Evolutionary conservation across 495 filamentous ascomycete species (phyloP), one percentile per base, ranked within the genome.

Genomic region (Chaetomidium leptoderma): DNA sequence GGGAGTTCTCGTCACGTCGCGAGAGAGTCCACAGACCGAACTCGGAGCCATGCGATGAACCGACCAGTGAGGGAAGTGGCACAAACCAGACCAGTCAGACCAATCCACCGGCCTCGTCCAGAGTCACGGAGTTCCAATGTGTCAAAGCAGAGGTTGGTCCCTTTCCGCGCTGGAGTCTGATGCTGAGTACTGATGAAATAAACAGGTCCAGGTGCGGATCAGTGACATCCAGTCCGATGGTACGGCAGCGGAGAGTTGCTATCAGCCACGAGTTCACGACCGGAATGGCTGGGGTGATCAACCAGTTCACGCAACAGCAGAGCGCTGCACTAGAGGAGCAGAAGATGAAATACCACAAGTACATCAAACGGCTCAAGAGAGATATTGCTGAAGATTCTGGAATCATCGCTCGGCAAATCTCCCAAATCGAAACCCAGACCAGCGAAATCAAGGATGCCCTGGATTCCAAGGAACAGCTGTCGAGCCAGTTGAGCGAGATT

Each of bases 381-480:
- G 46, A 63, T 1, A 54, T 66, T 19, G 26, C 50, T 0, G 32
- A 59, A 10, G 56, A 30, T 27, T 48, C 40, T 3, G 53, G 36
- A 0, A 33, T 27, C 14, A 33, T 48, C 5, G 48, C 42, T 19
- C 36, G 29, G 27, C 37, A 46, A 33, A 16, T 21, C 6, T 44
- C 39, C 26, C 49, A 39, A 36, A 50, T 57, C 13, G 19, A 61
- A 1, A 39, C 53, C 0, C 61, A 70, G 44, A n/a, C 55, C 4
- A 48, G 61, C 7, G 57, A 63, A 14, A 71, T 74, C 21, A 36
- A 60, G 1, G 53, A 58, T 2, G 57, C 75, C 14, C 58, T 63
- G 23, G 37, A 24, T 1, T 52, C 42, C 19, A 63, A 64, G 23
- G 59, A 64, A 17, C 35, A 65, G 9, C 55, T 71, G 50, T 24